Conservation (phyloP, 2,329 filamentous ascomycete species). For the Lomentospora prolificans region DNA sequence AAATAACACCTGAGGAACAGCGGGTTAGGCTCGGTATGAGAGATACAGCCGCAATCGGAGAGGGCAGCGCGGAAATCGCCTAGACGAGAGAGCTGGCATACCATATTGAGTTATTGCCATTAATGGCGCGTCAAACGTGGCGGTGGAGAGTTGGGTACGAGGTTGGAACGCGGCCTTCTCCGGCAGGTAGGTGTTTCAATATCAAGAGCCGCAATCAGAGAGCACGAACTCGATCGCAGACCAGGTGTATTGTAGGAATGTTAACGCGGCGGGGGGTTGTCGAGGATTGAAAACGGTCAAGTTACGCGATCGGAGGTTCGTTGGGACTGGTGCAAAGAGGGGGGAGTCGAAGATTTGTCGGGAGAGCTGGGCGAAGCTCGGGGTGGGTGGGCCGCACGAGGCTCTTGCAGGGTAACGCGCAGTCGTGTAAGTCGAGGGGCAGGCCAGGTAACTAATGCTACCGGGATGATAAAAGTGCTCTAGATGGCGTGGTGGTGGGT, state of each 20-base stretch:
- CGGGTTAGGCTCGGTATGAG: not conserved
- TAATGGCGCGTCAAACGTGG: constrained; percentile 2
- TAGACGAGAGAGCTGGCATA: not conserved
- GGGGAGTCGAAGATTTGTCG: not conserved
- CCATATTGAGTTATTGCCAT: constrained; percentile 6
- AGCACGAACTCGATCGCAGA: not conserved
- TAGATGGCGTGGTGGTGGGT: not conserved
- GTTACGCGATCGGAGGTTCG: not conserved
- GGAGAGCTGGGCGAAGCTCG: not conserved
- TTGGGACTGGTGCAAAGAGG: not conserved
- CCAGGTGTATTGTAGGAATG: too few species aligned
- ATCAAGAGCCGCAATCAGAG: constrained; percentile 3
- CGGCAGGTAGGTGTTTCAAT: not conserved
- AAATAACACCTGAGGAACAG: constrained; percentile 68
- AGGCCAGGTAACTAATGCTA: not conserved
- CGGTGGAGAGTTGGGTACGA: not conserved
- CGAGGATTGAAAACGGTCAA: not conserved
- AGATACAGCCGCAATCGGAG: not conserved
- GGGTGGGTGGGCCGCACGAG: constrained; percentile 1
- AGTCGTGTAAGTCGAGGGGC: not conserved
- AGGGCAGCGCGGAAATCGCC: not conserved
- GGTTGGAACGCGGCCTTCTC: not conserved
- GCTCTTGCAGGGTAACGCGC: not conserved
- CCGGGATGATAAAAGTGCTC: not conserved
- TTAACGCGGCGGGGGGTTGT: not conserved